Percentiles rank a stretch among this genome's conserved stretches.
Conservation (phyloP, 306 rosid species). For the Crataegus laevigata region DNA sequence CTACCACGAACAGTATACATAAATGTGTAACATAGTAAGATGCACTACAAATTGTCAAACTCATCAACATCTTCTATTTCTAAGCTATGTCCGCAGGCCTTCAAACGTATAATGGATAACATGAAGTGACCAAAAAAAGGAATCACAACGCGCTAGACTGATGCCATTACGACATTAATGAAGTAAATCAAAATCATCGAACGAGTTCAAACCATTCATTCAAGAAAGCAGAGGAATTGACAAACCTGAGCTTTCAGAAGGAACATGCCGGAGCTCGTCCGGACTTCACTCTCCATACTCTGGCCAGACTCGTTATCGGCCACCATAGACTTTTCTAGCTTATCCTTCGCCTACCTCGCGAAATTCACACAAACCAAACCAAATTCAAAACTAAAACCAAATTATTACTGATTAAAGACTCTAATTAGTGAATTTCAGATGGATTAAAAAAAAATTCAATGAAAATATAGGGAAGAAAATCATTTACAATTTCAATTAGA, state of each 20-base stretch:
- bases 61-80: neutral
- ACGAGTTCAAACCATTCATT: neutral
- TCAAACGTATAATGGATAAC: neutral
- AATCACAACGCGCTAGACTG: neutral
- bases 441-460: conserved; percentile 3
- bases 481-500: conserved; percentile 50
- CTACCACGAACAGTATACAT: neutral
- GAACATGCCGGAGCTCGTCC: conserved; percentile 97
- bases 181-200: neutral
- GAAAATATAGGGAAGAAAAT: neutral
- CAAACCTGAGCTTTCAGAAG: conserved; percentile 65
- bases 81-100: neutral
- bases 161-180: neutral
- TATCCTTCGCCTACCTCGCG: conserved; percentile 59
- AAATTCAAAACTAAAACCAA: neutral
- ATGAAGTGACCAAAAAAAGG: neutral
- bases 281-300: conserved; percentile 65
- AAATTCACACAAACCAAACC: conserved; percentile 9
- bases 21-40: neutral
- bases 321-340: conserved; percentile 86
- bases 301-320: conserved; percentile 81
- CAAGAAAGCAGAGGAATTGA: neutral
- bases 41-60: neutral
- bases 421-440: neutral
- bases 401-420: neutral